These are phyloP conservation scores for Malus sylvestris DNA, from an alignment of 306 rosid species.

Conservation along the genomic window DNA sequence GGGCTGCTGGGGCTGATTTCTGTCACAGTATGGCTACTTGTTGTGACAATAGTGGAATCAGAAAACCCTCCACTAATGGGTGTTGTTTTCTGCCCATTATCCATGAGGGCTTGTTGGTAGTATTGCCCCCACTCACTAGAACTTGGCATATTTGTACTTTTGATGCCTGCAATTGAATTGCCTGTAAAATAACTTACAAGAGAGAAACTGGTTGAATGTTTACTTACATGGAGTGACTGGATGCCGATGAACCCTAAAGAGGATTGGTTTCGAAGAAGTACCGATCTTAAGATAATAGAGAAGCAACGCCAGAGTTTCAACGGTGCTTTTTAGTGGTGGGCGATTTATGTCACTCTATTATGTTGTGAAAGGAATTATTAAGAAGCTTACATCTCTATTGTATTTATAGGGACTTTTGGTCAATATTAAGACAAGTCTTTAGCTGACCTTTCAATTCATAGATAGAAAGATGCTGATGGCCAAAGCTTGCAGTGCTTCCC, in stretches of 20 bases:
- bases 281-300: background rate
- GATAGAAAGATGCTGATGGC: constrained; percentile 12
- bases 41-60: background rate
- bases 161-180: background rate
- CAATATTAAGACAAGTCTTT: constrained; percentile 39
- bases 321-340: background rate
- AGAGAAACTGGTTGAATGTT: background rate
- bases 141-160: background rate
- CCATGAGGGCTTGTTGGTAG: constrained; percentile 22
- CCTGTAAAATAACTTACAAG: background rate
- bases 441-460: constrained; percentile 31
- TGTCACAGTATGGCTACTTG: background rate
- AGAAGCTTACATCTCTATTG: background rate
- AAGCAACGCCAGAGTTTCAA: background rate
- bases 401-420: constrained; percentile 15
- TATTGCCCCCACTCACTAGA: constrained; percentile 38
- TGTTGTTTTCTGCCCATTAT: background rate
- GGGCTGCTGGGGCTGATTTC: constrained; percentile 13
- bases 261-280: background rate
- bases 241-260: background rate
- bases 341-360: background rate
- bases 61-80: background rate
- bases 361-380: background rate
- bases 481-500: constrained; percentile 36
- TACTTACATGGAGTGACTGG: background rate